Conservation (phyloP, 306 rosid species). For the Prunus kanzakura region DNA sequence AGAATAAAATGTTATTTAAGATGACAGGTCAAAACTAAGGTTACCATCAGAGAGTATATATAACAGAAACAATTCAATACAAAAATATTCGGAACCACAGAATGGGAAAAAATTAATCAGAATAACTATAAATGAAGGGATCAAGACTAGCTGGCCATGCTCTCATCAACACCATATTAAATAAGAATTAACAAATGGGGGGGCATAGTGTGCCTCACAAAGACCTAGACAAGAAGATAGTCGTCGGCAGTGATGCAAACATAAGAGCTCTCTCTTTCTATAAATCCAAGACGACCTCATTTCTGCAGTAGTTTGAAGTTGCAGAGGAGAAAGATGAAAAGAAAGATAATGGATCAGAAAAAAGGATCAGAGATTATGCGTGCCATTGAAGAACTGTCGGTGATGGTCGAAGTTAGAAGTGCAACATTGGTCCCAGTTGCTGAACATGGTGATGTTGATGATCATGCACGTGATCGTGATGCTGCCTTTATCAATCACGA, state of each 20-base stretch:
- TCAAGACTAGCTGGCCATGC: background rate
- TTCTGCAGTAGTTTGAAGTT: background rate
- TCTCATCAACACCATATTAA: background rate
- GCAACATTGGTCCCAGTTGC: conserved; percentile 24
- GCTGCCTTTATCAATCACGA: background rate
- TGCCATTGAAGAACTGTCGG: conserved; percentile 66
- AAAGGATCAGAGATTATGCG: conserved; percentile 56
- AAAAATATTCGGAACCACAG: background rate
- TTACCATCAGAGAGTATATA: conserved; percentile 1
- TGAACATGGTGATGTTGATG: conserved; percentile 4
- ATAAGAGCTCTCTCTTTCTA: background rate
- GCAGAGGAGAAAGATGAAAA: background rate
- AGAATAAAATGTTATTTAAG: background rate
- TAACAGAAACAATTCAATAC: background rate
- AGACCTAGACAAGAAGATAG: background rate
- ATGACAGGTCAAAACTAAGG: conserved; percentile 17
- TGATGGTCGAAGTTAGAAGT: conserved; percentile 35
- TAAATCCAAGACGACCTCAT: background rate
- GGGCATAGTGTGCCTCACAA: background rate
- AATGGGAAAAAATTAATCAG: background rate
- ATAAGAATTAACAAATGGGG: background rate
- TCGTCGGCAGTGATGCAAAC: background rate
- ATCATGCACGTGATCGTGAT: background rate
- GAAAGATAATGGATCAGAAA: conserved; percentile 8
- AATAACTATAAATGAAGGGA: background rate